These are phyloP conservation scores for Starmerella apis DNA, from an alignment of 805 yeast genomes.

Conservation along the genomic window DNA sequence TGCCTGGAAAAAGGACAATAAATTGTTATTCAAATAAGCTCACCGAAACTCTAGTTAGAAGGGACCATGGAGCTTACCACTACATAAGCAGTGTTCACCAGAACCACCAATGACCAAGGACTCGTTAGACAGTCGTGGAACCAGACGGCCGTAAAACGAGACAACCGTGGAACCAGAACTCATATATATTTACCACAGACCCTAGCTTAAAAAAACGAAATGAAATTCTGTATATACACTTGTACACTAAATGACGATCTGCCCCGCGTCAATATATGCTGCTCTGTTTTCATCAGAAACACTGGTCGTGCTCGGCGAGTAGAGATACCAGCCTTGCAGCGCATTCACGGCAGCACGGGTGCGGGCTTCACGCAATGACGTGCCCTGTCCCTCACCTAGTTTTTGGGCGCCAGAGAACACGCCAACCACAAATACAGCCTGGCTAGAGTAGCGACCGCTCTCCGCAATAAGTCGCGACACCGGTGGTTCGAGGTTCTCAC, in stretches of 20 bases:
- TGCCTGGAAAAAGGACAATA: too few relatives aligned
- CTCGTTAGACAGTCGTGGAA: too few relatives aligned
- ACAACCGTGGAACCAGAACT: too few relatives aligned
- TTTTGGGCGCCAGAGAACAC: conserved; percentile 74
- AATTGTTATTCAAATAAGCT: too few relatives aligned
- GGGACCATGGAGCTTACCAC: too few relatives aligned
- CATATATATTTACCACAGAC: neutral
- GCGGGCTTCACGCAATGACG: conserved; percentile 82
- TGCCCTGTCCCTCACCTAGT: conserved; percentile 90
- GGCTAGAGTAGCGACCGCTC: conserved; percentile 76
- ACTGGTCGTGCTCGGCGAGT: conserved; percentile 47
- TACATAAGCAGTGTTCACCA: too few relatives aligned
- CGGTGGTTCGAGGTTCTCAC: conserved; percentile 65
- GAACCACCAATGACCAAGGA: too few relatives aligned
- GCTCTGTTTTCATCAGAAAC: conserved; percentile 16
- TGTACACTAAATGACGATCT: conserved; percentile 23
- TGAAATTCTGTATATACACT: conserved; percentile 10
- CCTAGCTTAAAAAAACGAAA: neutral
- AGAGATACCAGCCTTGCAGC: conserved; percentile 82
- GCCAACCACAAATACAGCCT: conserved; percentile 84
- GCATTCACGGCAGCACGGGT: conserved; percentile 87
- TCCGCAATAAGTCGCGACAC: conserved; percentile 78
- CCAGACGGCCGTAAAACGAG: too few relatives aligned
- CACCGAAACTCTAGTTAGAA: too few relatives aligned
- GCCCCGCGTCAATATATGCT: conserved; percentile 26